Base-by-base conservation (phyloP, 768 basidiomycete species). In the Hirschioporus abietinus region DNA sequence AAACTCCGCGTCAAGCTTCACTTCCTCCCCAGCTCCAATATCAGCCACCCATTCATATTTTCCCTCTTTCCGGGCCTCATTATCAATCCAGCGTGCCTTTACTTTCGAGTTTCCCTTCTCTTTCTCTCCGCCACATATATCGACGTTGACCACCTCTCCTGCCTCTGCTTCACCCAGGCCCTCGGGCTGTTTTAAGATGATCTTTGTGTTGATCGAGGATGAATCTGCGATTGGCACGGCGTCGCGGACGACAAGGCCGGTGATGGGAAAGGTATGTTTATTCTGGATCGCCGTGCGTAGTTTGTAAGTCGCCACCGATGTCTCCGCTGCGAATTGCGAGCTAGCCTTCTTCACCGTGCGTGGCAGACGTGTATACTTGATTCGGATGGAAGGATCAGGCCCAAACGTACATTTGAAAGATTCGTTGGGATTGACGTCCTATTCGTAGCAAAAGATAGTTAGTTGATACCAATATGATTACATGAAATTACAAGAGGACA, bases 351-450 rank as follows among this genome's bases (percentile, higher is more conserved):
- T 79, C 62, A 73, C 75, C 35, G 75, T 75, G 68, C 84, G 84
- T n/a, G 80, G 70, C 73, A 84, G 86, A 60, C 82, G 82, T 12
- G 77, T 66, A 72, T 87, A 87, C 7, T 68, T 66, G 18, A 79
- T 71, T 58, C 72, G 71, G 20, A 77, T 63, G 1, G 74, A 67
- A 1, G 71, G 63, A 67, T 78, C 78, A 1, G 75, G 67, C 26
- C 87, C 86, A 20, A 89, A 81, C 3, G 83, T 82, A 73, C 84
- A 87, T 34, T 74, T 72, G 76, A 89, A 88, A 52, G 75, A 79
- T 63, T 87, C 86, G 8, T 79, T 78, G 0, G 78, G 78, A 64
- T 78, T 78, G 65, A 87, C 80, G 64, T 85, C 81, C 81, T 85
- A 59, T 61, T 12, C 10, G 23, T 25, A 52, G 42, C 20, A 20